Conservation (phyloP, 805 yeast genomes). For the Hanseniaspora valbyensis region DNA sequence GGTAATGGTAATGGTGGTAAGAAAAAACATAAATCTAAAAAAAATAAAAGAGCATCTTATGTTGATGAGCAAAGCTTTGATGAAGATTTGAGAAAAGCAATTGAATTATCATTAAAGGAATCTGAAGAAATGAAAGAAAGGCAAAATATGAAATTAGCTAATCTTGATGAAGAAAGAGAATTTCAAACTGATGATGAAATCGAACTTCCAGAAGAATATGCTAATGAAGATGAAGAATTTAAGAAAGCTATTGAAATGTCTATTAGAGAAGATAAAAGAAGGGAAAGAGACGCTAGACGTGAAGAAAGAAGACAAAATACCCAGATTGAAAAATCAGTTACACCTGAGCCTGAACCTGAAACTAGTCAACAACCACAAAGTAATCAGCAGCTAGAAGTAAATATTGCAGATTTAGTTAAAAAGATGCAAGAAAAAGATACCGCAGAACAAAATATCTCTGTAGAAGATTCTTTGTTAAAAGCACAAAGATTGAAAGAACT, state of each 20-base stretch:
- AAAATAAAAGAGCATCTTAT: conserved; percentile 23
- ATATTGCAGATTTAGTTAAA: conserved; percentile 15
- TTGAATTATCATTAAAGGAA: conserved; percentile 67
- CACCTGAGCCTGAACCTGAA: conserved; percentile 15
- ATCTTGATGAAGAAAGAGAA: conserved; percentile 17
- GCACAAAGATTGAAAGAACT: conserved; percentile 15
- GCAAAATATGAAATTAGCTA: not conserved
- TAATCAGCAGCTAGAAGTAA: conserved; percentile 16
- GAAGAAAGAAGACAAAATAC: conserved; percentile 11
- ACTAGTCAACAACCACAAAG: conserved; percentile 15
- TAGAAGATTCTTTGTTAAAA: conserved; percentile 4
- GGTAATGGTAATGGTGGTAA: conserved; percentile 17
- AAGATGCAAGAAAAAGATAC: conserved; percentile 12
- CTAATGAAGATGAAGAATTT: conserved; percentile 76
- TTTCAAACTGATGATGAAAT: conserved; percentile 13
- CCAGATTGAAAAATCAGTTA: conserved; percentile 20
- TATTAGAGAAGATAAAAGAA: conserved; percentile 52
- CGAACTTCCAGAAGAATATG: conserved; percentile 24
- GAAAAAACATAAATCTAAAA: conserved; percentile 20
- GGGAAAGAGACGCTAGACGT: conserved; percentile 11
- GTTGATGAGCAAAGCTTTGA: conserved; percentile 26
- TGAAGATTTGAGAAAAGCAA: conserved; percentile 60
- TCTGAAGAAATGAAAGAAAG: conserved; percentile 22
- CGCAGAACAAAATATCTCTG: no score
- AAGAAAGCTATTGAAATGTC: conserved; percentile 92